phyloP scores from a whole-genome alignment of 805 yeast genomes.

The Kazachstania bromeliacearum region DNA sequence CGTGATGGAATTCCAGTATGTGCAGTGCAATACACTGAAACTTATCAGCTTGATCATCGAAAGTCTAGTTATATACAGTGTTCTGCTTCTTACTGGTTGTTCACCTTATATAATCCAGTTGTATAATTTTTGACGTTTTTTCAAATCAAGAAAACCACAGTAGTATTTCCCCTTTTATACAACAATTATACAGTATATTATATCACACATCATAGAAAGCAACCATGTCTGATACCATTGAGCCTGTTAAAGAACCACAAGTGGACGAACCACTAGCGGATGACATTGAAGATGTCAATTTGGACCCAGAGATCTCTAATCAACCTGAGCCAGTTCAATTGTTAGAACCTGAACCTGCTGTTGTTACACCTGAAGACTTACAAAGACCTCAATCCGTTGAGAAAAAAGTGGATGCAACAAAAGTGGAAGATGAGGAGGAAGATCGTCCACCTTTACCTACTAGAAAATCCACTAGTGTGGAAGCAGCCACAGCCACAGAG shows the following conservation, averaged over 20 bases:
- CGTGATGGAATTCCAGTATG: no score
- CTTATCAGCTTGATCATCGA: no score
- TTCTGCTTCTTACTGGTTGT: no score
- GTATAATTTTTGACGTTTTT: no score
- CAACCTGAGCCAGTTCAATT: slow-evolving; percentile 1
- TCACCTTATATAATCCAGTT: no score
- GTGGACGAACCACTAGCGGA: slow-evolving; percentile 3
- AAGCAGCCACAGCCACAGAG: background rate
- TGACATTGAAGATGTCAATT: background rate
- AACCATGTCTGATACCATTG: background rate
- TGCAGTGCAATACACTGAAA: no score
- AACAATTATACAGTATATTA: no score
- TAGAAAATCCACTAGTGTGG: slow-evolving; percentile 12
- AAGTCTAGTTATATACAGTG: no score
- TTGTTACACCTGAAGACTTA: background rate
- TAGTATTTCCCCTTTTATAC: no score
- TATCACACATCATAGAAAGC: no score
- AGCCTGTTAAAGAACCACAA: background rate
- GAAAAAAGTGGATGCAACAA: slow-evolving; percentile 7
- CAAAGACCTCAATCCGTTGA: slow-evolving; percentile 4
- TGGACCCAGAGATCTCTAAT: background rate
- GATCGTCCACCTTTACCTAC: slow-evolving; percentile 21
- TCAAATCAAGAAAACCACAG: no score
- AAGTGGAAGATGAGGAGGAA: slow-evolving; percentile 7
- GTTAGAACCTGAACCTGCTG: slow-evolving; percentile 6